Base-by-base conservation (phyloP, 768 basidiomycete species). In the Daedaleopsis nitida region DNA sequence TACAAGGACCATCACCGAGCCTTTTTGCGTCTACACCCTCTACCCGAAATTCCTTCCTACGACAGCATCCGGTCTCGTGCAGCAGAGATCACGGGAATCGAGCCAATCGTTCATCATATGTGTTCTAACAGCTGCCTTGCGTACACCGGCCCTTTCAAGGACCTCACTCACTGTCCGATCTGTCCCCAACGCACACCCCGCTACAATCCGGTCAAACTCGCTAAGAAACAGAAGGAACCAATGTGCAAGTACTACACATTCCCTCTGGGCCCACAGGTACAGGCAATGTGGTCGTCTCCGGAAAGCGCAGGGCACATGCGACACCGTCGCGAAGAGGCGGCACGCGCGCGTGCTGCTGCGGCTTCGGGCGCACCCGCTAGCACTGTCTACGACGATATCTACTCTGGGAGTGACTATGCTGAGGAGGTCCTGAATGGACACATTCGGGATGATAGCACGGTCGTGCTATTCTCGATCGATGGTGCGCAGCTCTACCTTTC, bases 191-290 rank as follows among this genome's bases (percentile, higher is more conserved):
- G n/a, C 4, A 6, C 13, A n/a, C 13, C 14, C 5, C 12, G 42
- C 3, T 43, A 43, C 13, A 12, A n/a, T n/a, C n/a, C n/a, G 13
- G 1, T 14, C 42, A 14, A n/a, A 5, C 4, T 12, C 3, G 0
- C 14, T 5, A 5, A 34, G 34, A 5, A 34, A 34, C 16, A 5
- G 16, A 4, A 32, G 27, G 27, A 32, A 32, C 2, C 66, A 80
- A 0, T 66, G 69, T 0, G 75, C 17, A 68, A 74, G 12, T 75
- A 76, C 34, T 60, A 59, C 12, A 82, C 79, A 0, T 74, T 81
- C 24, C 78, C 73, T 0, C 45, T 81, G 13, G 78, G 80, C 3
- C 80, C 78, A 0, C 78, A 80, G 50, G 59, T 83, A 0, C 80
- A 82, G 55, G 78, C 64, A 76, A 1, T 67, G 74, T 14, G 16